Conservation (phyloP, 169 alveolate genomes). For the Theileria parva region DNA sequence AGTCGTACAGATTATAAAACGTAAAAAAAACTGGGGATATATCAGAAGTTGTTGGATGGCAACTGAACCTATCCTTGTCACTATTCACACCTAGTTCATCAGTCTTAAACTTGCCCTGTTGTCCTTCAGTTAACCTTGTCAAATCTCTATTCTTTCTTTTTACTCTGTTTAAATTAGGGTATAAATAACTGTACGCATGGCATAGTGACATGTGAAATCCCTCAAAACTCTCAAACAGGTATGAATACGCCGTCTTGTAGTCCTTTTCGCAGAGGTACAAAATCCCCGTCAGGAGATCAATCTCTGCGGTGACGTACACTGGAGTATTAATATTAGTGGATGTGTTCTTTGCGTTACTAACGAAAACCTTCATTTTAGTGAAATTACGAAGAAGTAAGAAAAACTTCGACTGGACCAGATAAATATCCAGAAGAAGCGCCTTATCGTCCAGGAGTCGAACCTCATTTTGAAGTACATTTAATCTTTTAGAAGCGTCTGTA, state of each 20-base stretch:
- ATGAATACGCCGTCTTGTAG: constrained; percentile 92
- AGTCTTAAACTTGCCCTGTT: constrained; percentile 30
- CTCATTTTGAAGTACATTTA: constrained; percentile 84
- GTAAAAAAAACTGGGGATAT: constrained; percentile 66
- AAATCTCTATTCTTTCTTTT: constrained; percentile 55
- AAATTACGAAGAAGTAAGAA: constrained; percentile 87
- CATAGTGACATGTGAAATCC: constrained; percentile 86
- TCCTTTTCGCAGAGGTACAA: constrained; percentile 83
- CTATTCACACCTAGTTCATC: constrained; percentile 41
- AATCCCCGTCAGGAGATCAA: constrained; percentile 89
- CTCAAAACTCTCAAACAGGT: constrained; percentile 94
- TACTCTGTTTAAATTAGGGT: constrained; percentile 67
- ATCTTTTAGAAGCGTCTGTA: constrained; percentile 84
- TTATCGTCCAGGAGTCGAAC: constrained; percentile 94
- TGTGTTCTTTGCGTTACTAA: constrained; percentile 92
- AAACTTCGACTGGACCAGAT: constrained; percentile 91
- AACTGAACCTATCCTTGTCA: constrained; percentile 62
- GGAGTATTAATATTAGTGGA: constrained; percentile 93
- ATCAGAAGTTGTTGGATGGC: constrained; percentile 69
- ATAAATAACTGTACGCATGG: constrained; percentile 68
- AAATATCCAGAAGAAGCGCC: constrained; percentile 87
- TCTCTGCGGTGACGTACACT: constrained; percentile 91
- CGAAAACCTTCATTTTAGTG: constrained; percentile 90
- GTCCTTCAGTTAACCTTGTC: constrained; percentile 31
- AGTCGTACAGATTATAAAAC: constrained; percentile 48